Base-by-base conservation (phyloP, 1,139 yeast genomes). In the Diutina scorzettiae region DNA sequence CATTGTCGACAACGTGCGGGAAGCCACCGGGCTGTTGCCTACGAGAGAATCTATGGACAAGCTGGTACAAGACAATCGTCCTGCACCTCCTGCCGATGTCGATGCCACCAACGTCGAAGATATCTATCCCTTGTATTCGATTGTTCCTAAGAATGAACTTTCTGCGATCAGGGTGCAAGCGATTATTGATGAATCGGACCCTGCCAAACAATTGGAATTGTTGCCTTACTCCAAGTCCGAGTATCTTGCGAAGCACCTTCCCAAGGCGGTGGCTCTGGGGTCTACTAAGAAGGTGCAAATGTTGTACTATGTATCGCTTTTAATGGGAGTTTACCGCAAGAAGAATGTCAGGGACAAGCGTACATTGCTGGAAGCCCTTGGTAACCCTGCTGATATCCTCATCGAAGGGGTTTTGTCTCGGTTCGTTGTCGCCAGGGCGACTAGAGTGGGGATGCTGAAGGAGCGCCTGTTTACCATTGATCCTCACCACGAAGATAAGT, bases 401-500 rank as follows among this genome's bases (percentile, higher is more conserved):
- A 61, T 87, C n/a, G 87, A 82, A 53, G 85, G 86, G 23, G 63
- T 86, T 32, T 62, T 87, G 46, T 73, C 73, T 41, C 71, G 82
- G 46, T 89, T 86, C 58, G 70, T 95, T 17, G 72, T 79, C 41
- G 58, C 72, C 27, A 77, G 76, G 54, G 70, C 85, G 11, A 75
- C 86, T 6, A 72, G 69, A 43, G 73, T 76, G 49, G 95, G 94
- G 47, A 79, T 73, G 58, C 69, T 86, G 19, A 82, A 81, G 59
- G 84, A 80, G 48, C 74, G 81, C 53, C 73, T 81, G 14, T 86
- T 74, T 57, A 67, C 74, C 47, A 76, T 91, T 48, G 96, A 91
- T 55, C 95, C 97, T 36, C 80, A 76, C 51, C 76, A 78, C 54
- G 95, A 86, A 60, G 95, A 86, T 62, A 86, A 82, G 61, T 67